Base-by-base conservation (phyloP, 2,329 filamentous ascomycete genomes). In the Myriosclerotinia duriaeana region DNA sequence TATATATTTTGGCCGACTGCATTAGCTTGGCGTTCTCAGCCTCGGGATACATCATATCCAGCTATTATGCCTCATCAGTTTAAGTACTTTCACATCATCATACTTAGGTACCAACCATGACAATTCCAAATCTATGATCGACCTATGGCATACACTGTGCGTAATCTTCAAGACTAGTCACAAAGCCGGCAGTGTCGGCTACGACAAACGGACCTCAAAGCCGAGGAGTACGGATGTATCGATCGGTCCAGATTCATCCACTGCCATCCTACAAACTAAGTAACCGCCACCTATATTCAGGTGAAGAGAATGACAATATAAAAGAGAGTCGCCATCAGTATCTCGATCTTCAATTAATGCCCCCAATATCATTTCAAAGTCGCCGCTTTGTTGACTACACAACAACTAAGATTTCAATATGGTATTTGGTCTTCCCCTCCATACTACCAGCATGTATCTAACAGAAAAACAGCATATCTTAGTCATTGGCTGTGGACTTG, bases 401-500 rank as follows among this genome's bases (percentile, higher is more conserved):
- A 17, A 5, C 36, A 5, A 6, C 4, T 36, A 12, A 20, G 11
- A 42, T 8, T 36, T 60, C 42, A 22, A 22, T 7, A 59, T 59
- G 42, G 56, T 59, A 36, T 59, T 48, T 48, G 26, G 12, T 34
- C 56, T 15, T 36, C 26, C 26, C 15, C 42, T 46, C 30, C 40
- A 2, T 48, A 11, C n/a, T 36, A 8, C 12, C 7, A 36, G 4
- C 5, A 15, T 20, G 20, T 30, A 48, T 59, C 20, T 22, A n/a
- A 59, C 30, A 59, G 40, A 34, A n/a, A 7, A 12, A 62, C 36
- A 70, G 69, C 69, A 71, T 61, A 64, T 70, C 38, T 66, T 71
- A 14, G 66, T 70, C 26, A 69, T 71, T 15, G 69, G 69, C 15
- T 68, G 64, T 64, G 67, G 69, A 15, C 69, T 71, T 2, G 67